A percentile compares a stretch with the other conserved stretches of the same genome.
Conservation (phyloP, 768 basidiomycete species). For the Nidularia sp. region DNA sequence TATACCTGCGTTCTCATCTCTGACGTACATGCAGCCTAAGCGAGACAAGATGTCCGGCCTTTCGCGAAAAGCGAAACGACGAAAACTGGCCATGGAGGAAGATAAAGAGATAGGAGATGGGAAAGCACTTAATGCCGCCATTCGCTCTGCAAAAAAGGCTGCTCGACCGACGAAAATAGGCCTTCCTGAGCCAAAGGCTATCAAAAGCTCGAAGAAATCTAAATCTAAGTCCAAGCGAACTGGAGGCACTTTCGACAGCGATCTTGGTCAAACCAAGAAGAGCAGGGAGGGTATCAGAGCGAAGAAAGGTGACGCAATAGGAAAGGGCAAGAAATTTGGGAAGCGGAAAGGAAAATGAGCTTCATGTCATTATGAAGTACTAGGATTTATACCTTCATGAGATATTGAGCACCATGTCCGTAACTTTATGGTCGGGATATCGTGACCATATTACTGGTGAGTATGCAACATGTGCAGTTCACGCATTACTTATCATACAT, state of each 20-base stretch:
- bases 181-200: slow-evolving; percentile 24
- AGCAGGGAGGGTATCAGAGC: slow-evolving; percentile 58
- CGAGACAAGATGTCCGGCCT: slow-evolving; percentile 79
- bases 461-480: too few relatives aligned
- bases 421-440: too few relatives aligned
- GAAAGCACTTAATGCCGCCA: slow-evolving; percentile 61
- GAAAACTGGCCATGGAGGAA: slow-evolving; percentile 82
- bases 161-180: slow-evolving; percentile 74
- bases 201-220: slow-evolving; percentile 22
- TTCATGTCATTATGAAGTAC: slow-evolving; percentile 42
- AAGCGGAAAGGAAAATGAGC: slow-evolving; percentile 22
- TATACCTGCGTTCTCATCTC: slow-evolving; percentile 1
- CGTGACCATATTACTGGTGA: background rate
- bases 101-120: slow-evolving; percentile 61
- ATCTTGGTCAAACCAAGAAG: slow-evolving; percentile 43
- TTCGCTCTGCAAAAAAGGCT: slow-evolving; percentile 85
- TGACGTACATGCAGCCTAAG: slow-evolving; percentile 47
- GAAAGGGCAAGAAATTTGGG: slow-evolving; percentile 48
- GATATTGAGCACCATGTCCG: too few relatives aligned
- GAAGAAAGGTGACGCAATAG: slow-evolving; percentile 55
- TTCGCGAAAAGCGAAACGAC: slow-evolving; percentile 81
- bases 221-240: slow-evolving; percentile 28
- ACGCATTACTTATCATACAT: too few relatives aligned
- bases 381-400: background rate
- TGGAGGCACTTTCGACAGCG: slow-evolving; percentile 52